Percentiles rank a stretch among this genome's conserved stretches.
These are phyloP conservation scores for Drosera capensis DNA, from an alignment of 148 eudicot species.

Conservation along the genomic window DNA sequence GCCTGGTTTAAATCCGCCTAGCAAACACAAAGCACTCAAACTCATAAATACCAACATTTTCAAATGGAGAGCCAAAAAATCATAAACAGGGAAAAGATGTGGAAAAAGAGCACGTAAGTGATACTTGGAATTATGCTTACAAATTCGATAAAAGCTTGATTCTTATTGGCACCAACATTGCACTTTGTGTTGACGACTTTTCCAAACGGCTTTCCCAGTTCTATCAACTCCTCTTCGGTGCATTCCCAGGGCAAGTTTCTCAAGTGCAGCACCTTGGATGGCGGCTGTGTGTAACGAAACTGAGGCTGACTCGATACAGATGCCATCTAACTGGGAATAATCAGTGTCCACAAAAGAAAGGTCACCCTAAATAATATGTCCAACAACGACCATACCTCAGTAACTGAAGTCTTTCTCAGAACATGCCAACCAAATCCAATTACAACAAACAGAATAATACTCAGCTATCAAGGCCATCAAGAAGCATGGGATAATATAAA, in stretches of 20 bases:
- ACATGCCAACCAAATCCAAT: too few species aligned
- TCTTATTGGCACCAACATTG: conserved; percentile 73
- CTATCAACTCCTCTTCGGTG: conserved; percentile 55
- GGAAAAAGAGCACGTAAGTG: neutral
- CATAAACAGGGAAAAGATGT: neutral
- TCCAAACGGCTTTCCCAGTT: conserved; percentile 60
- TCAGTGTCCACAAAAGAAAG: neutral
- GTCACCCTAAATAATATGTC: neutral
- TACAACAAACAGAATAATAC: too few species aligned
- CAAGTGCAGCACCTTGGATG: conserved; percentile 68
- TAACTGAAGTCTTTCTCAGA: too few species aligned
- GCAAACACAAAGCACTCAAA: neutral
- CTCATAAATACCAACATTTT: neutral
- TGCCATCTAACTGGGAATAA: conserved; percentile 1
- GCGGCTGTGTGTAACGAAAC: conserved; percentile 66
- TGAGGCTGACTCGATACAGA: conserved; percentile 12
- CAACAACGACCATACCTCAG: too few species aligned
- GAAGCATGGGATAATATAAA: too few species aligned
- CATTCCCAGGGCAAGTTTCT: conserved; percentile 85
- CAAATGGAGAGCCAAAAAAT: neutral
- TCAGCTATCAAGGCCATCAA: too few species aligned
- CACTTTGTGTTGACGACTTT: conserved; percentile 63
- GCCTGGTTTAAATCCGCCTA: conserved; percentile 68
- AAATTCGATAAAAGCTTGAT: conserved; percentile 69
- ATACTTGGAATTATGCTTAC: conserved; percentile 16